Conservation (phyloP, 116 monocot genomes). For the Papilionanthe hybrid region DNA sequence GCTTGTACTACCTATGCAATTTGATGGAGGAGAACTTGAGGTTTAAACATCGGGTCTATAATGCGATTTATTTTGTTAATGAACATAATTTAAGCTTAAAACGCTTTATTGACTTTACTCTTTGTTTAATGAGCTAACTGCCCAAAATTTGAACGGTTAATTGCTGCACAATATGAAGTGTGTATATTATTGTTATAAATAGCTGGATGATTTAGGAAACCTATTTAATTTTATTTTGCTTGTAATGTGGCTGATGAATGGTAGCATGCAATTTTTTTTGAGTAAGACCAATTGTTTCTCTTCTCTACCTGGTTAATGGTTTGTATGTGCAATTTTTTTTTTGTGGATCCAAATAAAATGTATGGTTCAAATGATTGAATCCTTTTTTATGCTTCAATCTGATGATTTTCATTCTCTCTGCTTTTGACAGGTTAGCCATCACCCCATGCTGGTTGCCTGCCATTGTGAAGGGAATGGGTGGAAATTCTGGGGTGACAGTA, state of each 20-base stretch:
- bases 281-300: no score
- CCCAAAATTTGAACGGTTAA: not conserved
- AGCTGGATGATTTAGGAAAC: not conserved
- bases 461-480: constrained; percentile 96
- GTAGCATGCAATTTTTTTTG: no score
- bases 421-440: constrained; percentile 80
- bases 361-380: not conserved
- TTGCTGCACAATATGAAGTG: not conserved
- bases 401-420: constrained; percentile 17
- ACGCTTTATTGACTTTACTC: not conserved
- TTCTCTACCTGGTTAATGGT: no score
- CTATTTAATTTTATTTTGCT: not conserved
- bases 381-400: not conserved
- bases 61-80: not conserved
- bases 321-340: no score
- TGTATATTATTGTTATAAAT: not conserved
- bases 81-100: not conserved
- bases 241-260: not conserved
- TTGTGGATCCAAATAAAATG: no score
- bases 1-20: no score
- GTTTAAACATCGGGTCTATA: not conserved
- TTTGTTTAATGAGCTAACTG: not conserved
- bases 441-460: constrained; percentile 90
- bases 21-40: not conserved
- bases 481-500: constrained; percentile 97